Evolutionary conservation across 202 grass and related monocot genomes (phyloP).

Genomic region (Panicum hallii): DNA sequence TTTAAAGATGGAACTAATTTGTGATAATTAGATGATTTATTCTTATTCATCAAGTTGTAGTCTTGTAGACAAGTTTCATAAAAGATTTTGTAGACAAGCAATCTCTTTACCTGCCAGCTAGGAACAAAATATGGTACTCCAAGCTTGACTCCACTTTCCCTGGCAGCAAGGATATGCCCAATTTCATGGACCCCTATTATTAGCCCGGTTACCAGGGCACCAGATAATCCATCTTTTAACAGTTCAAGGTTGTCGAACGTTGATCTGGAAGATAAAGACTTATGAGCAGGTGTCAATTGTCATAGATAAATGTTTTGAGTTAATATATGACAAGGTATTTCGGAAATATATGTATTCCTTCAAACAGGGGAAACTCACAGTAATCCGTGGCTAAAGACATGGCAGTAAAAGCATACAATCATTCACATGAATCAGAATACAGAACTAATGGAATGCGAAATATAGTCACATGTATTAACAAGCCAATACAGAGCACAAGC

Average conservation of each 20-base stretch:
- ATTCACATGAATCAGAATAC: constrained; percentile 31
- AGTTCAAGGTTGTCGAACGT: constrained; percentile 91
- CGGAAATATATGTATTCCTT: constrained; percentile 10
- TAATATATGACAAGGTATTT: background rate
- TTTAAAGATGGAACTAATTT: constrained; percentile 3
- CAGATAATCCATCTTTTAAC: constrained; percentile 81
- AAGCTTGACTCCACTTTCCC: constrained; percentile 85
- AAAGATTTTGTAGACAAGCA: background rate
- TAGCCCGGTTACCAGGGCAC: constrained; percentile 76
- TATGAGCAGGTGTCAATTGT: constrained; percentile 26
- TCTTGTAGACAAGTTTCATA: background rate
- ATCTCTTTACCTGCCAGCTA: constrained; percentile 90
- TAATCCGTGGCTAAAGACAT: background rate
- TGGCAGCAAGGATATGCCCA: constrained; percentile 84
- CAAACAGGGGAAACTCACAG: background rate
- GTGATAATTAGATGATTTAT: background rate
- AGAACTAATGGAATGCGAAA: constrained; percentile 6
- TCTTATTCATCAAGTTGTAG: constrained; percentile 20
- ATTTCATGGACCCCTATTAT: constrained; percentile 92
- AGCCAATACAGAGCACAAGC: background rate
- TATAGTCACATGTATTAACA: background rate
- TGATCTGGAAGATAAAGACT: constrained; percentile 64
- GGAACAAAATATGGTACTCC: constrained; percentile 97
- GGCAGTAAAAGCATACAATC: background rate
- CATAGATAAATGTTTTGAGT: background rate